Percentiles rank a stretch among this genome's conserved stretches.
phyloP scores from a whole-genome alignment of 371 early-diverging fungal genomes.

The Mortierella sp. region DNA sequence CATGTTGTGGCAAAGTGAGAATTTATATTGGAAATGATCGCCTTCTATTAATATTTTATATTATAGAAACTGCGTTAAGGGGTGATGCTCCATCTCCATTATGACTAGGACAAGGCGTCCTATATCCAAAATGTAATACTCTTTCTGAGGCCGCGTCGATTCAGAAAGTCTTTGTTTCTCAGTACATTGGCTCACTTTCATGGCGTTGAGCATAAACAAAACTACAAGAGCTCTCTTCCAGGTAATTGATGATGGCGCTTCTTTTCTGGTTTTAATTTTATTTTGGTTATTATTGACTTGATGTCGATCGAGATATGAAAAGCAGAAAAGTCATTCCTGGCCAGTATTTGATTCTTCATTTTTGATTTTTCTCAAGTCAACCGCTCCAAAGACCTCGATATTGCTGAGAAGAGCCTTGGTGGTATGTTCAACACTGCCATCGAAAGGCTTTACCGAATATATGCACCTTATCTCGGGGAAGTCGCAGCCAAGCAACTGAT shows the following conservation, averaged over 20 bases:
- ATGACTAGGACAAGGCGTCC: no score
- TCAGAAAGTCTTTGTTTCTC: conserved; percentile 46
- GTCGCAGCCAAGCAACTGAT: conserved; percentile 30
- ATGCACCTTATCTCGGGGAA: conserved; percentile 20
- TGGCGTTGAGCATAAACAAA: conserved; percentile 36
- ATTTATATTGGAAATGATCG: no score
- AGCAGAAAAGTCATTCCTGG: conserved; percentile 6
- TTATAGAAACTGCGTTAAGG: no score
- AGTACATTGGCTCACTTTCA: conserved; percentile 44
- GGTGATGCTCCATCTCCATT: no score
- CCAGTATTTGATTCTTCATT: conserved; percentile 37
- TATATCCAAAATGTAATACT: conserved; percentile 21
- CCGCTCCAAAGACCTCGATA: conserved; percentile 19
- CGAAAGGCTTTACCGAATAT: not conserved
- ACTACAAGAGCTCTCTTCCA: conserved; percentile 16
- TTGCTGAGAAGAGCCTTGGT: conserved; percentile 9
- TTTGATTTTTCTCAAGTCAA: conserved; percentile 37
- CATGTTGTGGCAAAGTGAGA: no score
- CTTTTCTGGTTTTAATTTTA: not conserved
- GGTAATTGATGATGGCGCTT: conserved; percentile 4
- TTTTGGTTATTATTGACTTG: not conserved
- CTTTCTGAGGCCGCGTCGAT: conserved; percentile 44
- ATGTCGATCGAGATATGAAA: not conserved
- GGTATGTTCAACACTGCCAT: conserved; percentile 27
- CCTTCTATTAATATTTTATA: no score